Percentiles rank a stretch among this genome's conserved stretches.
Conservation (phyloP, 2,329 filamentous ascomycete species). For the Coniochaeta prunicola region DNA sequence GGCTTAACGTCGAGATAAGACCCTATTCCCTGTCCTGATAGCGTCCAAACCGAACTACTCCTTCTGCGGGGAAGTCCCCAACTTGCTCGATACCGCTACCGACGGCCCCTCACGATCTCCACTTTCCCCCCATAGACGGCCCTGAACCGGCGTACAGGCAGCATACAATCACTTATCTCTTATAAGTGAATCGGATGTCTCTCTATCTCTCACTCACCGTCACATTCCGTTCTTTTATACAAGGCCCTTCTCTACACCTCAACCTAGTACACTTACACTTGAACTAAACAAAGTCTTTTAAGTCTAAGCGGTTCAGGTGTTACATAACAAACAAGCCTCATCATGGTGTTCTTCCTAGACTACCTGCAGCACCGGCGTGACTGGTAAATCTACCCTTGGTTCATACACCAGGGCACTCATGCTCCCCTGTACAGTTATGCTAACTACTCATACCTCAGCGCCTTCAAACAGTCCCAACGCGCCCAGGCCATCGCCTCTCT, state of each 20-base stretch:
- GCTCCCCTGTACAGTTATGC: not conserved
- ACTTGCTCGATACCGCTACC: not conserved
- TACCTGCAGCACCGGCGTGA: conserved; percentile 66
- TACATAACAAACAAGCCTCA: not conserved
- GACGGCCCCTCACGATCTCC: conserved; percentile 1
- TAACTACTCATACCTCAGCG: conserved; percentile 45
- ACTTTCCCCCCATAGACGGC: not conserved
- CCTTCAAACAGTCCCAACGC: conserved; percentile 73
- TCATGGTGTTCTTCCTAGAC: conserved; percentile 35
- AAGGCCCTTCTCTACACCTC: not conserved
- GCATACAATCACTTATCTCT: not conserved
- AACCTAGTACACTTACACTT: not conserved
- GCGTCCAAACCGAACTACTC: not conserved
- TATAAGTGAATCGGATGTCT: not conserved
- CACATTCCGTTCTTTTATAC: not conserved
- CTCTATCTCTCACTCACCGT: not conserved
- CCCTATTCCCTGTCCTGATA: not conserved
- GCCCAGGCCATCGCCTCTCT: conserved; percentile 61
- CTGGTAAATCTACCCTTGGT: conserved; percentile 45
- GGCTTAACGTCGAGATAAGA: not conserved
- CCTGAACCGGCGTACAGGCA: not conserved
- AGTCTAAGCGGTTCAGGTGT: not conserved
- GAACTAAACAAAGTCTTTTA: not conserved
- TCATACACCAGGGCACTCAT: not conserved
- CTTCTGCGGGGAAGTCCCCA: not conserved